A percentile compares a stretch with the other conserved stretches of the same genome.
These are phyloP conservation scores for Myriosclerotinia curreyana DNA, from an alignment of 2,329 filamentous ascomycete genomes.

Conservation along the genomic window DNA sequence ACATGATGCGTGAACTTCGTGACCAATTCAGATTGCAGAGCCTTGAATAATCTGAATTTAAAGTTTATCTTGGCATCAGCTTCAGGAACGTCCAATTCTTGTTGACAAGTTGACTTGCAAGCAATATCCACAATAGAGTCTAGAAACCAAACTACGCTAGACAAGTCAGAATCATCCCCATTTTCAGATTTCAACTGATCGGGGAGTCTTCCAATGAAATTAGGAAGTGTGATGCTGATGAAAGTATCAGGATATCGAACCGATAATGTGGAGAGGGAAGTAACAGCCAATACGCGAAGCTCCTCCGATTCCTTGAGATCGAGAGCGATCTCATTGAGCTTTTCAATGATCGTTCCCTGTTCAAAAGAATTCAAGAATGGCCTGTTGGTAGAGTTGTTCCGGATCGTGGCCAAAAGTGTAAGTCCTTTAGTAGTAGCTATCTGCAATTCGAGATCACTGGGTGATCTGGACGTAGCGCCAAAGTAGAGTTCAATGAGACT, in stretches of 20 bases:
- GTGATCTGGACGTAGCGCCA: slow-evolving; percentile 25
- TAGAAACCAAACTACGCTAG: slow-evolving; percentile 24
- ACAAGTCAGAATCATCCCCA: slow-evolving; percentile 21
- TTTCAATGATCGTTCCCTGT: slow-evolving; percentile 31
- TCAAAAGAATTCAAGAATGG: slow-evolving; percentile 30
- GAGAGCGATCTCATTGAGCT: slow-evolving; percentile 31
- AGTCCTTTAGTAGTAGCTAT: slow-evolving; percentile 34
- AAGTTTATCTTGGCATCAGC: slow-evolving; percentile 17
- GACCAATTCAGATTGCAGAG: slow-evolving; percentile 27
- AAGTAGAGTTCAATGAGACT: slow-evolving; percentile 27
- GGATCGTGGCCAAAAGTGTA: slow-evolving; percentile 30
- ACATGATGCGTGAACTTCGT: slow-evolving; percentile 24
- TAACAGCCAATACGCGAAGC: slow-evolving; percentile 28
- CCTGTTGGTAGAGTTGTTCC: slow-evolving; percentile 22
- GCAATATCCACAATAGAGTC: slow-evolving; percentile 31
- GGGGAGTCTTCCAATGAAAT: slow-evolving; percentile 33
- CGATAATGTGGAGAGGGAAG: slow-evolving; percentile 32
- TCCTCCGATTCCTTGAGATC: slow-evolving; percentile 21
- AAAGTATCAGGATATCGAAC: slow-evolving; percentile 30
- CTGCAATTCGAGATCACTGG: slow-evolving; percentile 27
- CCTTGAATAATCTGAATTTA: slow-evolving; percentile 32
- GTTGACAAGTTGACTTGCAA: slow-evolving; percentile 27
- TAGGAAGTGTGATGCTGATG: slow-evolving; percentile 30
- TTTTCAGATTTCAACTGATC: slow-evolving; percentile 19
- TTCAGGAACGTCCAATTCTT: slow-evolving; percentile 15